A percentile compares a stretch with the other conserved stretches of the same genome.
Conservation (phyloP, 257 asterid species). For the Nyctanthes arbortristis region DNA sequence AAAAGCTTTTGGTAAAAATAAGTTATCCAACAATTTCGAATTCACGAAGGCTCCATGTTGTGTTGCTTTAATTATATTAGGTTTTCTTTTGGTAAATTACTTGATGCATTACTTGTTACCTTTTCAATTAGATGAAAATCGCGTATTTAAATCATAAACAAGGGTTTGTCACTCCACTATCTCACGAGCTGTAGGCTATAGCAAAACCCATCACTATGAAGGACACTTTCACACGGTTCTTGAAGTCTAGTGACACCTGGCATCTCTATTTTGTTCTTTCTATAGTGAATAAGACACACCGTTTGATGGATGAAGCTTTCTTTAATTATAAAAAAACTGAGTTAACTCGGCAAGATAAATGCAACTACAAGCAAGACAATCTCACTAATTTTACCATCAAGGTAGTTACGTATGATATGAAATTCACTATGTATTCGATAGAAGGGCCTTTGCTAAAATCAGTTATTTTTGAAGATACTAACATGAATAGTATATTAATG, state of each 20-base stretch:
- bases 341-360: not conserved
- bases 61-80: not conserved
- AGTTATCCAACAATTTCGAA: not conserved
- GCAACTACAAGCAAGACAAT: not conserved
- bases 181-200: not conserved
- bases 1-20: too few species aligned
- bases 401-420: not conserved
- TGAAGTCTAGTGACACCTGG: not conserved
- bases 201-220: not conserved
- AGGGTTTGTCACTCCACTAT: not conserved
- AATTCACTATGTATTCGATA: not conserved
- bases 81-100: not conserved
- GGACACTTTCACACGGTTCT: not conserved
- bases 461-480: too few species aligned
- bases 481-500: too few species aligned
- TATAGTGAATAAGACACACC: not conserved
- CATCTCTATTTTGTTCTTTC: not conserved
- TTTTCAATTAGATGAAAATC: not conserved
- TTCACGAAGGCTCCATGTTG: not conserved
- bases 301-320: not conserved
- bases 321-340: not conserved
- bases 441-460: too few species aligned
- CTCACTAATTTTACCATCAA: not conserved
- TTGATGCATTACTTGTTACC: not conserved
- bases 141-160: not conserved